Evolutionary conservation across 257 asterid species (phyloP), one percentile per base, ranked within the genome.

Genomic region (Solanum clarkiae): DNA sequence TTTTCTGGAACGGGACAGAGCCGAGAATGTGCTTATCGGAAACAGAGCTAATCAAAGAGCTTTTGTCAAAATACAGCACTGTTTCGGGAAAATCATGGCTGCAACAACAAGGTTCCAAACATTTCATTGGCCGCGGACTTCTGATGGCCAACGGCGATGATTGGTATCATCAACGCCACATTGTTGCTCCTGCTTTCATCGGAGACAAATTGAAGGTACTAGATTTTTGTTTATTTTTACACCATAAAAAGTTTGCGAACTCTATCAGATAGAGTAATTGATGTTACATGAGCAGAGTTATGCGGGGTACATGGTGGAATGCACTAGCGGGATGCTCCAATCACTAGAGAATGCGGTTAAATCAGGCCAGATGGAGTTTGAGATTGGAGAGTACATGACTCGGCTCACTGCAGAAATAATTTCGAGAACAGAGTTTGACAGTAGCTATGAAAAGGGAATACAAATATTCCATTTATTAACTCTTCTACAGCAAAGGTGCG

Each of bases 151-250:
- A 95, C 84, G 99, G 99, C 65, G 83, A 92, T 14, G 94, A 90
- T 24, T 96, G 99, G 99, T 87, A 92, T 84, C 97, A 93, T 79
- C 99, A 94, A 86, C 84, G 99, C 2, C 99, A 96, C 87, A 92
- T 95, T 72, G 95, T 96, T 22, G 97, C 97, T 4, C 99, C 99
- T 0, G 99, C 97, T 59, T 96, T 96, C 93, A 93, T 92, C 91
- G 97, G 97, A 16, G 93, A 94, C 47, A 93, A 87, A 82, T 94
- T 96, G 40, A 95, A 93, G 99, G 99, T 95, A 87, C 14, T 4
- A 15, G 9, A 42, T 22, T 4, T 22, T 53, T 6, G 0, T 16
- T 5, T 5, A 44, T 26, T 56, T 14, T 47, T 49, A 49, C 4
- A 4, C 8, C 13, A 47, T 74, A 22, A 36, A 36, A 70, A 8